Evolutionary conservation across 2,329 filamentous ascomycete species (phyloP), one percentile per base, ranked within the genome.

Genomic region (Plenodomus tracheiphilus): DNA sequence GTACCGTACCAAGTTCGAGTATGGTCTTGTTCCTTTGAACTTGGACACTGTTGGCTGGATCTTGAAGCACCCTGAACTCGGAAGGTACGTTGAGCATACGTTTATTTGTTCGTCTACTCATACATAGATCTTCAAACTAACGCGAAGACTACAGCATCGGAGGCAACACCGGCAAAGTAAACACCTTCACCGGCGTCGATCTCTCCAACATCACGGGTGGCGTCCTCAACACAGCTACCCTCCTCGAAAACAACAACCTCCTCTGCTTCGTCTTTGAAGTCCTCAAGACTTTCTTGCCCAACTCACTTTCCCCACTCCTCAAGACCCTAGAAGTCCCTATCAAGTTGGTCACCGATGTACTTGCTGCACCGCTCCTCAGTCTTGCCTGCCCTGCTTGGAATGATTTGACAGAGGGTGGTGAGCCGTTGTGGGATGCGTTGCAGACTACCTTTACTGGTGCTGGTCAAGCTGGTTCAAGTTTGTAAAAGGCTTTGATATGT

Each of bases 121-220:
- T 2, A 18, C 3, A 16, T 15, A 37, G 22, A n/a, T n/a, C n/a
- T n/a, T n/a, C n/a, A n/a, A n/a, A n/a, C 40, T 46, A 18, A 56
- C 38, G 36, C 10, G 21, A 11, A 4, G 15, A 32, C 19, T 21
- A 2, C 34, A 59, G 56, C 39, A 73, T 83, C 15, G 81, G 81
- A 9, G 81, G 81, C 9, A 83, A 83, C 54, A 74, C 75, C 4
- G 78, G 80, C 16, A 72, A 69, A 2, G 73, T 78, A 18, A 78
- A 83, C 65, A 77, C 73, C 18, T 83, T 82, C 55, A 69, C 75
- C 4, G 78, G 78, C 4, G 58, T 83, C 44, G 65, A 62, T 16
- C 11, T 64, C 42, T 16, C 45, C 18, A 39, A 66, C 45, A 77
- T 52, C 38, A 58, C 57, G 15, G 37, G 59, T 36, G 41, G 57